These are phyloP conservation scores for Dichotomopilus funicola DNA, from an alignment of 2,329 filamentous ascomycete species.

Conservation along the genomic window DNA sequence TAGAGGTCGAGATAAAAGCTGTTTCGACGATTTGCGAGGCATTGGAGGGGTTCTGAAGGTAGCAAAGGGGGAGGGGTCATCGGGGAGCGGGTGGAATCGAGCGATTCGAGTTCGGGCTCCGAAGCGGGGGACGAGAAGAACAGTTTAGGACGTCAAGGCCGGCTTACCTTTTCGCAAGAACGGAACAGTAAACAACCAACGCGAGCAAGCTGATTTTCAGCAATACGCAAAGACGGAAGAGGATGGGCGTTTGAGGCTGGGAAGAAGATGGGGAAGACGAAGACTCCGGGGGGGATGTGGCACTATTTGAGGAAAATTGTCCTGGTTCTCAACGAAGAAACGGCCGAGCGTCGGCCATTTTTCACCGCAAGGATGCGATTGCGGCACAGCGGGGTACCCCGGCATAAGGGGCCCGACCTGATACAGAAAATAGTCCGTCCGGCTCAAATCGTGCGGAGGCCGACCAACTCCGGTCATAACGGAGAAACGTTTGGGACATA, in stretches of 20 bases:
- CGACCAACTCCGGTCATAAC: not conserved
- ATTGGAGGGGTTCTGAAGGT: not conserved
- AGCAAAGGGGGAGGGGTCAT: not conserved
- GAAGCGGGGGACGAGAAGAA: not conserved
- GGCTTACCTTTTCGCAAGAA: slow-evolving; percentile 14
- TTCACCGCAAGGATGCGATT: slow-evolving; percentile 17
- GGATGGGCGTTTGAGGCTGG: slow-evolving; percentile 14
- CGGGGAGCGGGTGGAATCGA: not conserved
- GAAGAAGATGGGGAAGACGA: slow-evolving; percentile 17
- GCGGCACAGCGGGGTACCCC: slow-evolving; percentile 16
- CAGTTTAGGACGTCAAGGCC: not conserved
- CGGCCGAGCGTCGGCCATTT: slow-evolving; percentile 22
- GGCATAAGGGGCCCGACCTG: slow-evolving; percentile 3
- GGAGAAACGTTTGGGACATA: not conserved
- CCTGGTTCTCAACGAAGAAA: slow-evolving; percentile 8
- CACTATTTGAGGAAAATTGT: slow-evolving; percentile 27
- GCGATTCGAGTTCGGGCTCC: not conserved
- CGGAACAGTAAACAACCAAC: slow-evolving; percentile 6
- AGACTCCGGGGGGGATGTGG: slow-evolving; percentile 16
- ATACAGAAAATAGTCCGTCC: slow-evolving; percentile 15
- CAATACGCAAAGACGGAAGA: slow-evolving; percentile 9
- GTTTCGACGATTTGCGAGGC: not conserved
- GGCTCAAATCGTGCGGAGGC: not conserved
- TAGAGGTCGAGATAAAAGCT: not conserved
- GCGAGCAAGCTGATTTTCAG: slow-evolving; percentile 7